Conservation (phyloP, 106 monocot species). For the Chionographis japonica region DNA sequence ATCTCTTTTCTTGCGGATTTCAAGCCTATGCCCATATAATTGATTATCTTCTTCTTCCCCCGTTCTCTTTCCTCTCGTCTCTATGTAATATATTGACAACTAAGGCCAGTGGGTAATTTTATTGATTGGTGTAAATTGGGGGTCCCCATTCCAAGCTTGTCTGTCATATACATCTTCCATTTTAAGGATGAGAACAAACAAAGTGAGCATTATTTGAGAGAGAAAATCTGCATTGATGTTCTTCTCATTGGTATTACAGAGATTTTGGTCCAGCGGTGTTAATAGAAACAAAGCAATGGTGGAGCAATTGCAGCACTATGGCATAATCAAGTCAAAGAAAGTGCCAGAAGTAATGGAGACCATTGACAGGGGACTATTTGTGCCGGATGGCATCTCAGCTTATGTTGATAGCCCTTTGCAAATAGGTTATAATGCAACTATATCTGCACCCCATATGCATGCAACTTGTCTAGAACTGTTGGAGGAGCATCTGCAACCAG, state of each 20-base stretch:
- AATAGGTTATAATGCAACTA: conserved; percentile 92
- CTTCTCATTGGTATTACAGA: conserved; percentile 15
- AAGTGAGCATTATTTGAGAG: neutral
- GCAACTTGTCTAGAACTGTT: conserved; percentile 79
- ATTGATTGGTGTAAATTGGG: too few species aligned
- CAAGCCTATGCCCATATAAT: too few species aligned
- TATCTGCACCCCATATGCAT: conserved; percentile 98
- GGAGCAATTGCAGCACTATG: conserved; percentile 56
- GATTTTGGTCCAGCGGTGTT: conserved; percentile 41
- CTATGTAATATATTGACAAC: too few species aligned
- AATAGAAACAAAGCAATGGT: conserved; percentile 69
- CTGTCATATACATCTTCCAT: neutral
- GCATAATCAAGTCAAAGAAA: conserved; percentile 58
- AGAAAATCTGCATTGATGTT: neutral
- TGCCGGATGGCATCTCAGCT: conserved; percentile 38
- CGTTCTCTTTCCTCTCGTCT: too few species aligned
- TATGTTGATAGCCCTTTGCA: conserved; percentile 84
- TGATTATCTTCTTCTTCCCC: too few species aligned
- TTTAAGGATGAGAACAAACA: conserved; percentile 7
- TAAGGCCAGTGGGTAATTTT: too few species aligned
- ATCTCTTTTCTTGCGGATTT: too few species aligned
- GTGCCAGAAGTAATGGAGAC: conserved; percentile 79
- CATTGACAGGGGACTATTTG: conserved; percentile 79
- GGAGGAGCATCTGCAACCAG: conserved; percentile 71
- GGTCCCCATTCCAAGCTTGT: too few species aligned